Percentiles rank a stretch among this genome's conserved stretches.
These are phyloP conservation scores for Tremella yokohamensis DNA, from an alignment of 768 basidiomycete species.

Conservation along the genomic window DNA sequence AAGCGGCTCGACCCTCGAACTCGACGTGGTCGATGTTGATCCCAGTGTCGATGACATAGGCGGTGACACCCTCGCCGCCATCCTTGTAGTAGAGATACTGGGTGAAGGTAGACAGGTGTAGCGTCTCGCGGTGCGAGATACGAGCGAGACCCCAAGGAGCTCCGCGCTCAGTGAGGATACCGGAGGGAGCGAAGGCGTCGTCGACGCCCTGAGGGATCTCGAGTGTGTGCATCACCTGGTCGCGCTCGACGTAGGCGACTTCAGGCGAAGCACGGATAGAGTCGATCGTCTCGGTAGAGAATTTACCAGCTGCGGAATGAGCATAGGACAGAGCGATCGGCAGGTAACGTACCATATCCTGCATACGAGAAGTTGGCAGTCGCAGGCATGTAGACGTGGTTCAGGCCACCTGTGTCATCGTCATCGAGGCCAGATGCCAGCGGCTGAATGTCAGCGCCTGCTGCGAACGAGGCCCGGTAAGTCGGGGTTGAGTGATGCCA, in stretches of 20 bases:
- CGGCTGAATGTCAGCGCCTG: slow-evolving; percentile 53
- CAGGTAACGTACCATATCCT: slow-evolving; percentile 44
- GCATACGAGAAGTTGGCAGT: slow-evolving; percentile 63
- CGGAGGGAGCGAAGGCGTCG: slow-evolving; percentile 22
- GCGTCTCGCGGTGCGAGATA: slow-evolving; percentile 75
- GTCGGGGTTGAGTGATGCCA: neutral
- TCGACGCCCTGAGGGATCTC: slow-evolving; percentile 53
- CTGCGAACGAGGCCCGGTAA: slow-evolving; percentile 42
- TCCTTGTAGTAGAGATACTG: slow-evolving; percentile 67
- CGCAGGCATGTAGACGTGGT: slow-evolving; percentile 69
- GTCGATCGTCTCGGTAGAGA: slow-evolving; percentile 67
- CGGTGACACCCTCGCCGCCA: slow-evolving; percentile 92
- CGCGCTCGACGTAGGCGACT: slow-evolving; percentile 86
- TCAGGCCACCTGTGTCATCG: slow-evolving; percentile 47
- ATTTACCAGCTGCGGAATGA: slow-evolving; percentile 60
- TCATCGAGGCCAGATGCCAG: slow-evolving; percentile 25
- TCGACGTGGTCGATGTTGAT: slow-evolving; percentile 81
- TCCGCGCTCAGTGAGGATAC: slow-evolving; percentile 30
- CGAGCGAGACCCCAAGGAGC: slow-evolving; percentile 80
- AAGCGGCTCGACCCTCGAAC: slow-evolving; percentile 66
- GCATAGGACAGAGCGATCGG: slow-evolving; percentile 2
- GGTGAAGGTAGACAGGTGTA: slow-evolving; percentile 76
- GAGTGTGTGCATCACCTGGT: slow-evolving; percentile 82
- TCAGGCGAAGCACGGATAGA: slow-evolving; percentile 78
- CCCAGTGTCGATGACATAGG: slow-evolving; percentile 58